These are phyloP conservation scores for Ogataea degrootiae DNA, from an alignment of 805 yeast genomes.

Conservation along the genomic window DNA sequence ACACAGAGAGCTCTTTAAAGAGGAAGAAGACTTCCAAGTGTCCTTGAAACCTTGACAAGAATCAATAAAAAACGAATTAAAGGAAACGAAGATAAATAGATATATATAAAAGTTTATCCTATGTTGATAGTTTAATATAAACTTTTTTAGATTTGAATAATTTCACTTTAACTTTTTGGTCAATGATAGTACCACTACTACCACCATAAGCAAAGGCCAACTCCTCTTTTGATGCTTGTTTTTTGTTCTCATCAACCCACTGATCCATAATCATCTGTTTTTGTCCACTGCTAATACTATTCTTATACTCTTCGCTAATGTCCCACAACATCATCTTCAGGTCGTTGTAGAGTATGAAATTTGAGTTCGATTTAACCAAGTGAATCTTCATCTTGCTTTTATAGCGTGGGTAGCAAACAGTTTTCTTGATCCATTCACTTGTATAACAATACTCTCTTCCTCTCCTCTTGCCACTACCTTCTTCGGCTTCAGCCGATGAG, in stretches of 20 bases:
- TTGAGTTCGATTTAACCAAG: constrained; percentile 14
- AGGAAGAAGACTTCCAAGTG: no score
- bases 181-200: constrained; percentile 18
- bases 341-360: constrained; percentile 27
- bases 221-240: neutral
- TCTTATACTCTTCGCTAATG: constrained; percentile 18
- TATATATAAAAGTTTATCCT: neutral
- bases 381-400: constrained; percentile 41
- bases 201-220: neutral
- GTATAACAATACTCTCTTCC: constrained; percentile 12
- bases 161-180: constrained; percentile 25
- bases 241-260: neutral
- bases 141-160: constrained; percentile 16
- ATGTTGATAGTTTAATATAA: constrained; percentile 7
- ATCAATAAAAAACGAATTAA: neutral
- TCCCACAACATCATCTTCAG: constrained; percentile 28
- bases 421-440: constrained; percentile 34
- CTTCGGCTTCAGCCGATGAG: no score
- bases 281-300: neutral
- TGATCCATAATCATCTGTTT: no score
- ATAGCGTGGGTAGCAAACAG: constrained; percentile 40
- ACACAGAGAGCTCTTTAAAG: no score
- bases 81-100: neutral
- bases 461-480: neutral
- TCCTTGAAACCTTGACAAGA: no score